Evolutionary conservation across 1,284 basidiomycete genomes (phyloP).

Genomic region (Boletus sp.): DNA sequence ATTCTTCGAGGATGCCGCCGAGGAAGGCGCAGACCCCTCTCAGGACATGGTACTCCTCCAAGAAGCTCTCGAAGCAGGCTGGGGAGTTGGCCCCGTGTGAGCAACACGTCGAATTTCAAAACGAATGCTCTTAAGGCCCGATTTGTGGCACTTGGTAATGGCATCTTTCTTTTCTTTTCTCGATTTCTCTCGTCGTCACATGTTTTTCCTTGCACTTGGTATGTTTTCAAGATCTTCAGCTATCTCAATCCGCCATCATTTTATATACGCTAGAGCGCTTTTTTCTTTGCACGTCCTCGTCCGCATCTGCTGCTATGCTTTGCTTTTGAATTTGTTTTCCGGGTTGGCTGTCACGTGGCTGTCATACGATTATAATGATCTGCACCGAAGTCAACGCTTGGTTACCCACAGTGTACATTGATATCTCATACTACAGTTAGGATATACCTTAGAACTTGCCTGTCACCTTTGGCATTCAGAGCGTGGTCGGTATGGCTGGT

Average conservation of each 20-base stretch:
- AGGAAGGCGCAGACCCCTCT: conserved; percentile 26
- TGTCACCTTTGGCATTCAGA: no score
- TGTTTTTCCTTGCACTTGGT: not conserved
- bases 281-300: not conserved
- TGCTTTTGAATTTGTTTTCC: not conserved
- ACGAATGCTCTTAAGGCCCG: not conserved
- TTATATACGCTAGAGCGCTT: not conserved
- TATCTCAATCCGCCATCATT: not conserved
- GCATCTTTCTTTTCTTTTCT: not conserved
- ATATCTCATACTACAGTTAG: no score
- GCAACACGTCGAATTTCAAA: not conserved
- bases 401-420: not conserved
- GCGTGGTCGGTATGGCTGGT: no score
- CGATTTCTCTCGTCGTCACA: not conserved
- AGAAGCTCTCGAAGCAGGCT: conserved; percentile 6
- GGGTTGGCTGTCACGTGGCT: not conserved
- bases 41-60: conserved; percentile 3
- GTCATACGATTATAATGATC: not conserved
- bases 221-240: not conserved
- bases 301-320: not conserved
- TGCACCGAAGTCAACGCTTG: not conserved
- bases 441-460: no score
- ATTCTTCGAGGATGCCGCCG: conserved; percentile 23
- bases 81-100: not conserved
- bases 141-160: not conserved